Base-by-base conservation (phyloP, 441 rosid species). In the Manihot esculenta region DNA sequence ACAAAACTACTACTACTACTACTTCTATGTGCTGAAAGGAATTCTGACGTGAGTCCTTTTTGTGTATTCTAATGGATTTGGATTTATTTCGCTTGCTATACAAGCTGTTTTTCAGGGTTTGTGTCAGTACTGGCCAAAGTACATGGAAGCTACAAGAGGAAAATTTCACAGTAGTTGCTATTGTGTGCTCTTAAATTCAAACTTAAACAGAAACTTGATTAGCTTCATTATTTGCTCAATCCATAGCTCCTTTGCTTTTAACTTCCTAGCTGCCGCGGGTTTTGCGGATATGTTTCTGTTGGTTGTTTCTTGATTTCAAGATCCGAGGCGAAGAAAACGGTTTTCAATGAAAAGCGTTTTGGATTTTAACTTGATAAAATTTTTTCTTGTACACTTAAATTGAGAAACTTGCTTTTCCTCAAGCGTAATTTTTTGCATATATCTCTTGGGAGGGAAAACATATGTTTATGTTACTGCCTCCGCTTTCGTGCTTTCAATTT, bases 71-170 rank as follows among this genome's bases (percentile, higher is more conserved):
- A 30, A 73, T 38, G 59, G 49, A 66, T 72, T 42, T 20, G 41
- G 58, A 17, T n/a, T 65, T 72, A 23, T 66, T 48, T 50, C 12
- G 47, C 7, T 21, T 26, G 1, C 58, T 68, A 10, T 51, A 33
- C 27, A 58, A 51, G 42, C 77, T 76, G 55, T 71, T 79, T 66
- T 21, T 48, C 0, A 61, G 21, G 50, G 14, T 38, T 3, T 38
- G 63, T 55, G 71, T 68, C 53, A 56, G 63, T 35, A 53, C 45
- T 53, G 14, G n/a, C 47, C 20, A 18, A 56, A 15, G 20, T 68
- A 55, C 38, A 23, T 68, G 62, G 35, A 38, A 55, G 60, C 63
- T 59, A 42, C 47, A 18, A 30, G 45, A 50, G 53, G 45, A 27
- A n/a, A 23, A 41, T 23, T 23, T 23, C 24, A 12, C 33, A 11